Percentiles rank a stretch among this genome's conserved stretches.
These are phyloP conservation scores for Lepidium africanum DNA, from an alignment of 345 rosid genomes.

Conservation along the genomic window DNA sequence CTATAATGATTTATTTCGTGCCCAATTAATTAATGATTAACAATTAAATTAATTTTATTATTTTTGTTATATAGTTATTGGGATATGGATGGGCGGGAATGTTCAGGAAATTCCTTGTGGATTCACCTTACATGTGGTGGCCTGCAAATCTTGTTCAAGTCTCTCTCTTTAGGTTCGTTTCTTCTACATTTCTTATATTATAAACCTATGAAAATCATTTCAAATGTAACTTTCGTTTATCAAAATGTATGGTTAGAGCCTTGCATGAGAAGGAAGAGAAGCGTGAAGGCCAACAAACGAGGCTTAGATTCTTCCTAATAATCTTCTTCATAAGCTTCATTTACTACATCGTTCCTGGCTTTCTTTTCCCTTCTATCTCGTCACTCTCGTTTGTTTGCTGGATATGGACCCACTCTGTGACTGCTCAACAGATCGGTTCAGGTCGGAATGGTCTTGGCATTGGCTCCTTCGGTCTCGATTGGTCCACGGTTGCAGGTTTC, in stretches of 20 bases:
- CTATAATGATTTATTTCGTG: background rate
- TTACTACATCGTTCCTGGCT: constrained; percentile 60
- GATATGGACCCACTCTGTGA: constrained; percentile 58
- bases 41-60: background rate
- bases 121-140: constrained; percentile 62
- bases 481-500: constrained; percentile 56
- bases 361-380: constrained; percentile 55
- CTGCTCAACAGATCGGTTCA: constrained; percentile 64
- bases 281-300: constrained; percentile 35
- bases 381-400: constrained; percentile 54
- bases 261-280: constrained; percentile 61
- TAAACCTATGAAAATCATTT: no score
- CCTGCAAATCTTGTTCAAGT: constrained; percentile 47
- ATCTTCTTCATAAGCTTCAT: constrained; percentile 48
- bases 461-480: constrained; percentile 68
- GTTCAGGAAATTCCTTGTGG: constrained; percentile 44
- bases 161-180: constrained; percentile 35
- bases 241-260: constrained; percentile 31
- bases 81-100: constrained; percentile 59
- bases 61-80: constrained; percentile 29
- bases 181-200: background rate
- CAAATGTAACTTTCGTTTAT: background rate
- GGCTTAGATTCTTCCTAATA: constrained; percentile 60
- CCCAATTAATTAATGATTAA: background rate
- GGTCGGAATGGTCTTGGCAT: constrained; percentile 53